A percentile compares a stretch with the other conserved stretches of the same genome.
These are phyloP conservation scores for Ballota nigra DNA, from an alignment of 257 asterid genomes.

Conservation along the genomic window DNA sequence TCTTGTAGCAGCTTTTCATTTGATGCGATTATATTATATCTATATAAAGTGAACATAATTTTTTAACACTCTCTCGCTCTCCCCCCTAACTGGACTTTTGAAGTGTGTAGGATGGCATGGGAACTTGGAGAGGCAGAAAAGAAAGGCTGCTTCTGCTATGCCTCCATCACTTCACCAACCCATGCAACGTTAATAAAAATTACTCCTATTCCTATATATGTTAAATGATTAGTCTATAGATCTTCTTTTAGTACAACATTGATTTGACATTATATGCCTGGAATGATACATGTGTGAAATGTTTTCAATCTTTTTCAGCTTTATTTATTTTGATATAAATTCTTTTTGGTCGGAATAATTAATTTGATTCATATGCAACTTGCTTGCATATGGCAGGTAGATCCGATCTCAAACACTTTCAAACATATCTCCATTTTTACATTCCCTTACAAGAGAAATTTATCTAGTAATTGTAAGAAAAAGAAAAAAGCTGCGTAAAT, in stretches of 20 bases:
- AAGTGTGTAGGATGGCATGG: slow-evolving; percentile 47
- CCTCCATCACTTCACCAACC: slow-evolving; percentile 29
- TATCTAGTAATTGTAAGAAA: no score
- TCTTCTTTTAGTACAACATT: neutral
- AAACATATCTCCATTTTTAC: neutral
- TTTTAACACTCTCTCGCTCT: no score
- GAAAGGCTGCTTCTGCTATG: slow-evolving; percentile 14
- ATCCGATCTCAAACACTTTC: neutral
- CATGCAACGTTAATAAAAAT: neutral
- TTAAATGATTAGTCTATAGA: no score
- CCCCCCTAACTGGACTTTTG: no score
- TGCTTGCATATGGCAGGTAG: no score
- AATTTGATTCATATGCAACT: slow-evolving; percentile 11
- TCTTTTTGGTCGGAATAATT: neutral
- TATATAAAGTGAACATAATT: neutral
- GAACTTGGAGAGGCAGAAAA: slow-evolving; percentile 46
- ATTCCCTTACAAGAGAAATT: no score
- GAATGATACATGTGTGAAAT: neutral
- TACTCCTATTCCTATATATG: no score
- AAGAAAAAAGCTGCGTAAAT: no score
- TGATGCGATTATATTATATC: neutral
- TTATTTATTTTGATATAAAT: slow-evolving; percentile 7
- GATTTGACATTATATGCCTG: slow-evolving; percentile 24
- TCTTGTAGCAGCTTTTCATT: neutral
- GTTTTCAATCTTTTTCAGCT: slow-evolving; percentile 13